Conservation (phyloP, 495 filamentous ascomycete genomes). For the Aeminium ludgeri region DNA sequence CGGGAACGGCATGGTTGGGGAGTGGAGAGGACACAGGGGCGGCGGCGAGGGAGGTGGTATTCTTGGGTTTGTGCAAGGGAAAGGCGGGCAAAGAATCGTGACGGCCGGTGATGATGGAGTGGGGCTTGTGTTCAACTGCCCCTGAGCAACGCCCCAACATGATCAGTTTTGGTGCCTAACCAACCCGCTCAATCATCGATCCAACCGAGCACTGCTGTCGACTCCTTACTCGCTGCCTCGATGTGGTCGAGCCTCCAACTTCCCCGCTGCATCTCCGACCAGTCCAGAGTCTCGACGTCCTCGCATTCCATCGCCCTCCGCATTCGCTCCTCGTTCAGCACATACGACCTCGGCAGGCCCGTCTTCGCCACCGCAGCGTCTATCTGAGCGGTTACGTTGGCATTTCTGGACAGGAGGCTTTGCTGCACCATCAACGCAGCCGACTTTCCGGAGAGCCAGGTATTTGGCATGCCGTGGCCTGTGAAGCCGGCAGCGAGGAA, state of each 20-base stretch:
- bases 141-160: slow-evolving; percentile 4
- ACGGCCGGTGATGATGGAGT: slow-evolving; percentile 22
- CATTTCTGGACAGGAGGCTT: not conserved
- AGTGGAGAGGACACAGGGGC: slow-evolving; percentile 21
- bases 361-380: slow-evolving; percentile 5
- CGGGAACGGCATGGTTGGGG: slow-evolving; percentile 19
- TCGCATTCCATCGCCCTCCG: slow-evolving; percentile 12
- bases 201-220: too few species aligned
- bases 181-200: too few species aligned
- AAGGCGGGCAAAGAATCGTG: slow-evolving; percentile 13
- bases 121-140: slow-evolving; percentile 11
- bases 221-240: too few species aligned
- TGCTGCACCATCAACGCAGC: slow-evolving; percentile 40
- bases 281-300: slow-evolving; percentile 6
- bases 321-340: slow-evolving; percentile 22
- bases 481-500: slow-evolving; percentile 26
- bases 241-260: not conserved
- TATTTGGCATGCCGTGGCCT: slow-evolving; percentile 73
- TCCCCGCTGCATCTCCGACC: slow-evolving; percentile 10
- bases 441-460: slow-evolving; percentile 50
- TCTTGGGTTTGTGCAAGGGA: slow-evolving; percentile 20
- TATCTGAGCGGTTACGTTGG: not conserved
- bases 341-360: slow-evolving; percentile 20
- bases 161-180: too few species aligned
- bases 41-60: slow-evolving; percentile 20